Evolutionary conservation across 2,329 filamentous ascomycete genomes (phyloP).

Genomic region (Niveomyces coronatus): DNA sequence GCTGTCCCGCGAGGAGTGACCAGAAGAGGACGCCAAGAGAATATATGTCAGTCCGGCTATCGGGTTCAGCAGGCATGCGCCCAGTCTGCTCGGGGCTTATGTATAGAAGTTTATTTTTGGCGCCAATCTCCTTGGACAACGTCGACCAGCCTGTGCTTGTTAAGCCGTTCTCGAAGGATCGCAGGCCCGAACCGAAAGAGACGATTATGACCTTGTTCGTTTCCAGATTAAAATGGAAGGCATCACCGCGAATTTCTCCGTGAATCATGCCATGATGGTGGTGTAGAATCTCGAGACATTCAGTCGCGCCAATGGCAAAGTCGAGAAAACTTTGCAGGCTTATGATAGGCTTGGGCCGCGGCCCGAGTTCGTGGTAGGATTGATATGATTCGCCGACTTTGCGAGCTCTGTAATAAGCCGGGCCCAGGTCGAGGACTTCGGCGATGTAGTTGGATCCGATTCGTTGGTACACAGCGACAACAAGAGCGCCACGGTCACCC

Average conservation of each 20-base stretch:
- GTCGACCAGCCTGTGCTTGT: constrained; percentile 78
- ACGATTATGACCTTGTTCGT: constrained; percentile 65
- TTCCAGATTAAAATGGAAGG: constrained; percentile 74
- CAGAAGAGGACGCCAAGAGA: constrained; percentile 84
- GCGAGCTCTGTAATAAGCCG: constrained; percentile 53
- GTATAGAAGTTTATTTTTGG: constrained; percentile 81
- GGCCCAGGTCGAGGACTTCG: constrained; percentile 66
- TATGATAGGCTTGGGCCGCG: constrained; percentile 47
- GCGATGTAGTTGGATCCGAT: constrained; percentile 64
- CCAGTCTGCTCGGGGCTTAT: constrained; percentile 94
- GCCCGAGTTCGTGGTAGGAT: constrained; percentile 32
- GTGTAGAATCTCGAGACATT: constrained; percentile 84
- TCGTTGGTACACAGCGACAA: constrained; percentile 72
- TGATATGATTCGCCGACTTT: constrained; percentile 43
- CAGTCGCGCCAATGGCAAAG: constrained; percentile 79
- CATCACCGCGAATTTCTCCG: constrained; percentile 81
- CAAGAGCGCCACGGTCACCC: constrained; percentile 59
- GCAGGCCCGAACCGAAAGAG: constrained; percentile 76
- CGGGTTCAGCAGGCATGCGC: constrained; percentile 82
- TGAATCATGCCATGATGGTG: constrained; percentile 80
- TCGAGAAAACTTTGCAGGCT: constrained; percentile 71
- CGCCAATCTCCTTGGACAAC: constrained; percentile 72
- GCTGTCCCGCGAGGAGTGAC: constrained; percentile 68
- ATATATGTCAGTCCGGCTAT: constrained; percentile 88
- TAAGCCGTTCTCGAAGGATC: constrained; percentile 84